Conservation (phyloP, 139 green algal genomes). For the Edaphochlamys debaryana region DNA sequence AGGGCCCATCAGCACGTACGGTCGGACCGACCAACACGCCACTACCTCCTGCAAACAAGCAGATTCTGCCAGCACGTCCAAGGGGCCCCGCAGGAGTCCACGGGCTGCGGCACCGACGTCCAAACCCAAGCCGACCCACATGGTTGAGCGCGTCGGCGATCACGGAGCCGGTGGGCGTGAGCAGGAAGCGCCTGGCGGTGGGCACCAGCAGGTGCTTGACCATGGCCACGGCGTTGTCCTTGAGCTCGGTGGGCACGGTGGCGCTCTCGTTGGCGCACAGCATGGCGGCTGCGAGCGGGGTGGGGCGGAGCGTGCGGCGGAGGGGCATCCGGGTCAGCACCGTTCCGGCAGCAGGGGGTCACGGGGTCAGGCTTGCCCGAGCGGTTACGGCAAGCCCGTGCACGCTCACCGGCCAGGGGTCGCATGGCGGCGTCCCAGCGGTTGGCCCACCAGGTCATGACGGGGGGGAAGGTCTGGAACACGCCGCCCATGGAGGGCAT, state of each 20-base stretch:
- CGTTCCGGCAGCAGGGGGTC: too few relatives aligned
- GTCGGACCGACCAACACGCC: too few relatives aligned
- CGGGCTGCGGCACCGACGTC: too few relatives aligned
- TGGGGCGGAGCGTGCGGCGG: background rate
- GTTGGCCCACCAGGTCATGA: background rate
- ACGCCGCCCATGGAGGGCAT: background rate
- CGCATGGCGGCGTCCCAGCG: background rate
- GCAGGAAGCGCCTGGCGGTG: background rate
- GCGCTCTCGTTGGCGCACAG: background rate
- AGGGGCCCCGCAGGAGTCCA: too few relatives aligned
- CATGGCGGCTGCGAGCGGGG: background rate
- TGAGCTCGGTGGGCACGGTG: background rate
- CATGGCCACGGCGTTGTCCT: background rate
- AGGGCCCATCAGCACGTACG: too few relatives aligned
- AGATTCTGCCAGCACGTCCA: too few relatives aligned
- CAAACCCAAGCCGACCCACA: background rate
- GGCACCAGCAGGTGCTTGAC: background rate
- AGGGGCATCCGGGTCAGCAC: background rate
- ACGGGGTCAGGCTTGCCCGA: too few relatives aligned
- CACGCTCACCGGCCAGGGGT: too few relatives aligned
- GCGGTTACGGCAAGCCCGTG: too few relatives aligned
- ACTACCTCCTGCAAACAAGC: too few relatives aligned
- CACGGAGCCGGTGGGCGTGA: background rate
- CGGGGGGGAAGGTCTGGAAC: background rate
- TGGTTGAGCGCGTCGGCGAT: background rate